These are phyloP conservation scores for Sarcocystis neurona DNA, from an alignment of 169 alveolate genomes.

Conservation along the genomic window DNA sequence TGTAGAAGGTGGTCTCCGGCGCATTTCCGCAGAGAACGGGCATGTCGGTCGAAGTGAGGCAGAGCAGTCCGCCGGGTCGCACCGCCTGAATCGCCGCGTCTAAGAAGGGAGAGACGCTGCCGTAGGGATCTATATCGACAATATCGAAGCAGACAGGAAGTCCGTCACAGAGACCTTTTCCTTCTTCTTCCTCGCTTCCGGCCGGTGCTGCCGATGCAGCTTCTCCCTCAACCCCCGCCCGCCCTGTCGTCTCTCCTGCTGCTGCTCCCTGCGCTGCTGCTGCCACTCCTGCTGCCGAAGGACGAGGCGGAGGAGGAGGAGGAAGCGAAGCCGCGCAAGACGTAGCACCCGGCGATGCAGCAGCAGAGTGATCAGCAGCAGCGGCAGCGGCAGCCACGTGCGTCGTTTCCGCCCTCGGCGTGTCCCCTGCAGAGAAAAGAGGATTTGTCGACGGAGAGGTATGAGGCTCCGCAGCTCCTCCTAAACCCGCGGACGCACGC, in stretches of 20 bases:
- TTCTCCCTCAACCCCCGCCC: too few relatives aligned
- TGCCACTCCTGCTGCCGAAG: neutral
- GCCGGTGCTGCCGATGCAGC: too few relatives aligned
- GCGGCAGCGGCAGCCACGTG: neutral
- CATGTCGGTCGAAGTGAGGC: conserved; percentile 93
- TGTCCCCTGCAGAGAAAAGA: too few relatives aligned
- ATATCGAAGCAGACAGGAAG: conserved; percentile 74
- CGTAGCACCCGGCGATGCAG: neutral
- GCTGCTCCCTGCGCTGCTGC: conserved; percentile 8
- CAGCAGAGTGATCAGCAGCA: neutral
- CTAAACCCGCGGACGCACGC: too few relatives aligned
- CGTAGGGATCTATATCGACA: conserved; percentile 93
- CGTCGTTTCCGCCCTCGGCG: too few relatives aligned
- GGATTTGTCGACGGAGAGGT: too few relatives aligned
- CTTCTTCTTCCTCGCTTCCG: too few relatives aligned
- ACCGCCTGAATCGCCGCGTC: conserved; percentile 86
- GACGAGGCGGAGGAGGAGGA: too few relatives aligned
- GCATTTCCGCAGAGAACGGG: conserved; percentile 88
- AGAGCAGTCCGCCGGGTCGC: conserved; percentile 75
- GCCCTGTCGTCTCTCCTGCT: too few relatives aligned
- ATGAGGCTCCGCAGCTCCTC: too few relatives aligned
- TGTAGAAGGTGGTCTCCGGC: conserved; percentile 88
- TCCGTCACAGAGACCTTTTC: too few relatives aligned
- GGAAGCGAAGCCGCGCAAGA: too few relatives aligned
- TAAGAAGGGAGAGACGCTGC: conserved; percentile 89